These are phyloP conservation scores for Tripterygium wilfordii DNA, from an alignment of 177 flowering plant species.

Conservation along the genomic window DNA sequence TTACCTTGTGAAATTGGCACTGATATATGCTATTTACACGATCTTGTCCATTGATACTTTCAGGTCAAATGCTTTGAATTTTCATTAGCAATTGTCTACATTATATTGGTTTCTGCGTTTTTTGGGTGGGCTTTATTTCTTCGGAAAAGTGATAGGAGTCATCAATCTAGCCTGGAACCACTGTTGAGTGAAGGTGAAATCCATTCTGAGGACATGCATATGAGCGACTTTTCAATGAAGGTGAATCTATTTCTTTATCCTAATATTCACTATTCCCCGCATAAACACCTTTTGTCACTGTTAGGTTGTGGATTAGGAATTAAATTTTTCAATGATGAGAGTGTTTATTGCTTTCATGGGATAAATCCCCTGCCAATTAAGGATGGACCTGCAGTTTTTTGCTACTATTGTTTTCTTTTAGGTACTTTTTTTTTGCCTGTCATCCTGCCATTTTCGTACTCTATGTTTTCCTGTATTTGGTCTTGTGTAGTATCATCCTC, in stretches of 20 bases:
- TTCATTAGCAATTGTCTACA: conserved; percentile 42
- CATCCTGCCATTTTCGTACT: no score
- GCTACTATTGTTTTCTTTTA: no score
- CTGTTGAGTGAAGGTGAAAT: conserved; percentile 33
- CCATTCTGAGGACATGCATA: conserved; percentile 27
- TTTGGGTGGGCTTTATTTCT: conserved; percentile 56
- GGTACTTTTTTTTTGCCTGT: no score
- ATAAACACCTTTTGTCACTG: no score
- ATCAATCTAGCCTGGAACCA: conserved; percentile 34
- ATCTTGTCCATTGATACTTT: conserved; percentile 15
- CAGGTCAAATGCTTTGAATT: conserved; percentile 68
- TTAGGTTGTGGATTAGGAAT: no score
- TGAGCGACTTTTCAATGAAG: conserved; percentile 39
- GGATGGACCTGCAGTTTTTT: no score
- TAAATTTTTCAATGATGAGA: no score
- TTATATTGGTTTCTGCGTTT: conserved; percentile 42
- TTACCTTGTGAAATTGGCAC: neutral
- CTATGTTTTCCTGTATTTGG: no score
- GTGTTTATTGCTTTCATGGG: no score
- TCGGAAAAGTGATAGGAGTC: conserved; percentile 30
- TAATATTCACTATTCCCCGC: no score
- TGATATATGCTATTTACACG: conserved; percentile 4
- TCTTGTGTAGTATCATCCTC: no score
- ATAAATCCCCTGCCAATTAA: no score
- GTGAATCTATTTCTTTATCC: conserved; percentile 18